Percentiles rank a stretch among this genome's conserved stretches.
phyloP scores from a whole-genome alignment of 1,139 yeast genomes.

The Scheffersomyces titani region DNA sequence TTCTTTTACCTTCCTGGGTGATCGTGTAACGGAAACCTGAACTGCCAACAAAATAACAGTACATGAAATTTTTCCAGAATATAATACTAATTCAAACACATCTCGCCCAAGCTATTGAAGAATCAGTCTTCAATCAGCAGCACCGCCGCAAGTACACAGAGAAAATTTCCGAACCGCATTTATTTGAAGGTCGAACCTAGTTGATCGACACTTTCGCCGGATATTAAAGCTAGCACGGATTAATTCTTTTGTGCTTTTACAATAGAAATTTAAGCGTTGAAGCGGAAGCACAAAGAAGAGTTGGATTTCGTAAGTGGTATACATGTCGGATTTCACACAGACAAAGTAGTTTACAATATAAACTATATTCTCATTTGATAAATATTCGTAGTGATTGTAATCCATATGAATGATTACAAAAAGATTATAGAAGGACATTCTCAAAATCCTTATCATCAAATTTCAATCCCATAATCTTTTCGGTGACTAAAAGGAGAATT shows the following conservation, averaged over 20 bases:
- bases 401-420: not conserved
- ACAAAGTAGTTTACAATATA: too few relatives aligned
- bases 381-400: not conserved
- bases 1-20: not conserved
- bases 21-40: not conserved
- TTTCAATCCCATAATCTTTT: not conserved
- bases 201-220: not conserved
- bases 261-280: not conserved
- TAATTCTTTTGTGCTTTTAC: not conserved
- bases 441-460: too few relatives aligned
- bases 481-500: not conserved
- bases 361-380: not conserved
- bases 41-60: not conserved
- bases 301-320: not conserved
- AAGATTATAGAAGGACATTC: not conserved
- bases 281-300: not conserved
- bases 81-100: not conserved
- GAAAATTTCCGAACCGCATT: not conserved
- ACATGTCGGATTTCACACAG: not conserved
- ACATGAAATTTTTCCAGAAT: not conserved
- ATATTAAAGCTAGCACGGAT: not conserved
- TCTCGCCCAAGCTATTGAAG: not conserved
- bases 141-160: not conserved
- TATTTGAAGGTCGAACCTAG: not conserved
- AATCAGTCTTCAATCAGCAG: not conserved